Percentiles rank a stretch among this genome's conserved stretches.
Evolutionary conservation across 176 grass and related monocot genomes (phyloP).

Genomic region (Carex pumila): DNA sequence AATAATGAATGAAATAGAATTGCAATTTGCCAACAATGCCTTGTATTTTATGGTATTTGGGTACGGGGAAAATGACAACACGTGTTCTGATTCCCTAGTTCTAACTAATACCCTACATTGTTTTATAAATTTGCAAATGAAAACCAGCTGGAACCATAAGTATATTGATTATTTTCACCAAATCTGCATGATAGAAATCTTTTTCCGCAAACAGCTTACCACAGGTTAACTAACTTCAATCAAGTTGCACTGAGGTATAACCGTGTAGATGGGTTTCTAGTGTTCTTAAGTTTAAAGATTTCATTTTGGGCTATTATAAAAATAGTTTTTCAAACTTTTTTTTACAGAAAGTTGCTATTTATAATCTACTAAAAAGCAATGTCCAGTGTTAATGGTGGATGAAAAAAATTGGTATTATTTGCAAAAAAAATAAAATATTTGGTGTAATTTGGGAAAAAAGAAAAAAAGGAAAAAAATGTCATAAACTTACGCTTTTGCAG

Average conservation of each 20-base stretch:
- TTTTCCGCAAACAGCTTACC: neutral
- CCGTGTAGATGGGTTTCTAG: neutral
- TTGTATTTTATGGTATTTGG: neutral
- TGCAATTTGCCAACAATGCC: neutral
- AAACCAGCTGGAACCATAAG: neutral
- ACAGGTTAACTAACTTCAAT: neutral
- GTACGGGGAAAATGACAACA: neutral
- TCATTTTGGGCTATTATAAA: neutral
- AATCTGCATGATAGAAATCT: neutral
- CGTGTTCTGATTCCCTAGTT: neutral
- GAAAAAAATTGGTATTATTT: neutral
- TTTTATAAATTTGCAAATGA: neutral
- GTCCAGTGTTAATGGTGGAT: neutral
- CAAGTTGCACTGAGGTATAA: neutral
- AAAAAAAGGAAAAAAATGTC: neutral
- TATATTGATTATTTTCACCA: neutral
- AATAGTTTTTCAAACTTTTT: neutral
- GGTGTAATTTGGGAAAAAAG: neutral
- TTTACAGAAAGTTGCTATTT: too few species aligned
- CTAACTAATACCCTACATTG: neutral
- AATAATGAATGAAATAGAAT: neutral
- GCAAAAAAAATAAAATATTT: neutral
- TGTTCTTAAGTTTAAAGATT: neutral
- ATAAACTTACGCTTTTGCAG: conserved; percentile 85
- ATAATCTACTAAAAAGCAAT: neutral